Base-by-base conservation (phyloP, 257 asterid species). In the Agastache rugosa region DNA sequence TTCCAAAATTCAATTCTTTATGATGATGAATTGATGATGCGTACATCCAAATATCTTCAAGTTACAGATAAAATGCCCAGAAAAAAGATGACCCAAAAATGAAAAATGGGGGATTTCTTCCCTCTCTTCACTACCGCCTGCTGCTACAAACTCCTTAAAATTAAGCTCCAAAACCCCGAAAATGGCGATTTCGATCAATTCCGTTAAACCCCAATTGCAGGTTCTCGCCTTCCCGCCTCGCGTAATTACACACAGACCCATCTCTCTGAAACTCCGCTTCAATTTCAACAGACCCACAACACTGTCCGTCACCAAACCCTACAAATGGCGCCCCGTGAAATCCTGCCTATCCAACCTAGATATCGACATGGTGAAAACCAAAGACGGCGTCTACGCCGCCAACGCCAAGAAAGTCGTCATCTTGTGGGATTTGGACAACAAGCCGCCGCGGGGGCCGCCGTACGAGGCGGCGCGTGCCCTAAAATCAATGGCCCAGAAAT, bases 371-470 rank as follows among this genome's bases (percentile, higher is more conserved):
- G 87, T 89, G 45, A 81, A 75, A 22, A 87, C 87, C 29, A 85
- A 63, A 39, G 90, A 83, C 41, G 98, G 98, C 4, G 63, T 72
- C 16, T 93, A 83, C 84, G 80, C 92, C 0, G 88, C 93, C 0
- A 93, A 88, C 72, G 81, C 93, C 19, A 87, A 91, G 76, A 89
- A 89, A 81, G 98, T 91, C 23, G 97, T 86, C 8, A 81, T 93
- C 58, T 69, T 93, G 16, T 93, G 98, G 98, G 98, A 93, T 73
- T 65, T 91, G 22, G 98, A 93, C 85, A 93, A 93, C 90, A 93
- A 93, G 82, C 97, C 98, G 72, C 97, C 98, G 54, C 90, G 96
- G 0, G 96, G 96, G 3, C 95, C 96, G 73, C 98, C 98, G 63
- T 91, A 84, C 85, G 85, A 85, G 81, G 97, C 97, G 16, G 97